Percentiles rank a stretch among this genome's conserved stretches.
phyloP scores from a whole-genome alignment of 805 yeast species.

The Candida silvicultrix region DNA sequence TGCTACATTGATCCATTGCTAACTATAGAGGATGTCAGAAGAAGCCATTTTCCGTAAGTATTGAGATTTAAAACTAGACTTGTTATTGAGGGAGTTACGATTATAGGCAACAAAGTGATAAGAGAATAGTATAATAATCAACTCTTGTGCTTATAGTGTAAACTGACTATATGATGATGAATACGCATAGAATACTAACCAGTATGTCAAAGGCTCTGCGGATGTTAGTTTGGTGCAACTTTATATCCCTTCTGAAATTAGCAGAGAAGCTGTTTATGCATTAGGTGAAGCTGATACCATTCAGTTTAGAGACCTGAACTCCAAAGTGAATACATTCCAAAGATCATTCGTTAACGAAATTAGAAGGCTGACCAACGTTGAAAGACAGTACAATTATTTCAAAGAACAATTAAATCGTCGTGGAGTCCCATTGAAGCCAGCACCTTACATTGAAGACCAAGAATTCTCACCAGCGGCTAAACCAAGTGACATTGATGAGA shows the following conservation, averaged over 20 bases:
- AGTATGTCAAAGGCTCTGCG: slow-evolving; percentile 60
- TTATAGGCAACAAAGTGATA: not conserved
- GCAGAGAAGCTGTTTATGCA: slow-evolving; percentile 78
- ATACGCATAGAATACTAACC: slow-evolving; percentile 11
- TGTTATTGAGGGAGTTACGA: not conserved
- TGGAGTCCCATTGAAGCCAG: slow-evolving; percentile 30
- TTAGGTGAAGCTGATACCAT: slow-evolving; percentile 82
- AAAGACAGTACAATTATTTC: slow-evolving; percentile 70
- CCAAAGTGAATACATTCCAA: slow-evolving; percentile 78
- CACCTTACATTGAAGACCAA: slow-evolving; percentile 22
- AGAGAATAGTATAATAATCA: not conserved
- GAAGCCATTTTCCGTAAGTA: slow-evolving; percentile 37
- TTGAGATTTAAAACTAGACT: not conserved
- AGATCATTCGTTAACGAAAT: slow-evolving; percentile 87
- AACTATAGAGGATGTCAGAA: slow-evolving; percentile 18
- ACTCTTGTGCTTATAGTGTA: too few relatives aligned
- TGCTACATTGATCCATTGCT: not conserved
- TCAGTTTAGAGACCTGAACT: slow-evolving; percentile 88
- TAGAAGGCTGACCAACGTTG: slow-evolving; percentile 75
- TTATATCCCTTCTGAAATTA: slow-evolving; percentile 86
- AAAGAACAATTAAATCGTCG: slow-evolving; percentile 44
- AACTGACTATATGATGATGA: too few relatives aligned
- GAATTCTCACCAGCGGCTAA: slow-evolving; percentile 23
- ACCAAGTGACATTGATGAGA: slow-evolving; percentile 48
- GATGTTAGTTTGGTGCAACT: slow-evolving; percentile 94